Evolutionary conservation across 495 filamentous ascomycete species (phyloP), one percentile per base, ranked within the genome.

Genomic region (Daldinia concentrica): DNA sequence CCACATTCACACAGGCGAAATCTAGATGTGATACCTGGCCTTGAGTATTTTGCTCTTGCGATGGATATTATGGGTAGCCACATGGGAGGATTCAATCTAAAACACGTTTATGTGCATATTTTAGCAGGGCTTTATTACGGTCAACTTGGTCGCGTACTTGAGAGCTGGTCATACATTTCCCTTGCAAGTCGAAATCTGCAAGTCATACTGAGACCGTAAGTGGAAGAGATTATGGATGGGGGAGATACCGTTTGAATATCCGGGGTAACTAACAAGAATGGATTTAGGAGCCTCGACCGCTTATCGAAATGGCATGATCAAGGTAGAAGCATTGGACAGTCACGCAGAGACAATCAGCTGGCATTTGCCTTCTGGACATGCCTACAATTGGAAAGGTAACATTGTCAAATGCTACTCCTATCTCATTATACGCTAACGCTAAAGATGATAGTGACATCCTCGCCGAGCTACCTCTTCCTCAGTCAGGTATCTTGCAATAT

Each of bases 281-380:
- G 9, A 63, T 26, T 26, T 51, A 84, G 82, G 74, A 82, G 79
- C 64, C 75, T 84, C 37, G 82, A 81, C 54, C 81, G 81, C 36
- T 75, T 82, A 48, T 79, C 75, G 29, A 80, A 72, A 59, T 64
- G 81, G 58, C 75, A 82, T 39, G 73, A 79, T 22, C 61, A 69
- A 36, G 66, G 61, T 6, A 61, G 64, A 32, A 76, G 75, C 58
- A 69, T 58, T 29, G 78, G 48, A 50, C 75, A 67, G 62, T 82
- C 74, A 71, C 76, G 45, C 61, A 82, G 55, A 77, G 85, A 88
- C 71, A 88, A 88, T 60, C 83, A 91, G 43, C 83, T 91, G 56
- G 83, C 90, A 36, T 90, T 95, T 69, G 92, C 93, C 6, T 97
- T 92, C 72, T 99, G 95, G 95, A 95, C 94, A 8, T 96, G 92